phyloP scores from a whole-genome alignment of 345 rosid genomes.

The Nasturtium officinale region DNA sequence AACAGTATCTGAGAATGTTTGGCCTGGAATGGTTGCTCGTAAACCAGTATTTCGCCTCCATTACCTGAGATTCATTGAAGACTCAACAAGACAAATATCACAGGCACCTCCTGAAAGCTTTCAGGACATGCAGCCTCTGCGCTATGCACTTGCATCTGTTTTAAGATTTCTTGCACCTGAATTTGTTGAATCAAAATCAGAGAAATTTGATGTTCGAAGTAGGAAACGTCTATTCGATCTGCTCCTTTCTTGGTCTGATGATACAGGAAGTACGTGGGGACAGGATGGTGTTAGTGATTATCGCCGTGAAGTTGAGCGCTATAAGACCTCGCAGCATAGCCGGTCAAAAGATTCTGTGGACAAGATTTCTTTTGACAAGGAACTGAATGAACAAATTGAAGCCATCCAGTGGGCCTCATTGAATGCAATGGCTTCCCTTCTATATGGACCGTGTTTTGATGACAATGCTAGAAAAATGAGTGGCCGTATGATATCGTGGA shows the following conservation, averaged over 20 bases:
- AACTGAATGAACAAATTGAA: slow-evolving; percentile 87
- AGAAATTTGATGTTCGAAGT: slow-evolving; percentile 82
- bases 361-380: slow-evolving; percentile 92
- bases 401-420: slow-evolving; percentile 96
- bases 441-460: slow-evolving; percentile 97
- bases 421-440: slow-evolving; percentile 97
- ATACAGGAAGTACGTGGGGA: slow-evolving; percentile 79
- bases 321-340: slow-evolving; percentile 86
- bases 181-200: slow-evolving; percentile 90
- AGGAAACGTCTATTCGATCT: slow-evolving; percentile 90
- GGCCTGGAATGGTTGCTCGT: slow-evolving; percentile 93
- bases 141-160: slow-evolving; percentile 91
- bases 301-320: slow-evolving; percentile 96
- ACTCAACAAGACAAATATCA: slow-evolving; percentile 66
- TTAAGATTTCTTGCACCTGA: slow-evolving; percentile 90
- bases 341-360: slow-evolving; percentile 94
- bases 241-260: slow-evolving; percentile 94
- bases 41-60: slow-evolving; percentile 87
- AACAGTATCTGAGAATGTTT: slow-evolving; percentile 86
- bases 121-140: slow-evolving; percentile 88
- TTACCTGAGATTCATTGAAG: slow-evolving; percentile 91
- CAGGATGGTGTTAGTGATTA: slow-evolving; percentile 85
- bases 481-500: slow-evolving; percentile 95
- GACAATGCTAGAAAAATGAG: slow-evolving; percentile 99
- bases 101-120: slow-evolving; percentile 71